These are phyloP conservation scores for Aspergillus leporis DNA, from an alignment of 495 filamentous ascomycete genomes.

Conservation along the genomic window DNA sequence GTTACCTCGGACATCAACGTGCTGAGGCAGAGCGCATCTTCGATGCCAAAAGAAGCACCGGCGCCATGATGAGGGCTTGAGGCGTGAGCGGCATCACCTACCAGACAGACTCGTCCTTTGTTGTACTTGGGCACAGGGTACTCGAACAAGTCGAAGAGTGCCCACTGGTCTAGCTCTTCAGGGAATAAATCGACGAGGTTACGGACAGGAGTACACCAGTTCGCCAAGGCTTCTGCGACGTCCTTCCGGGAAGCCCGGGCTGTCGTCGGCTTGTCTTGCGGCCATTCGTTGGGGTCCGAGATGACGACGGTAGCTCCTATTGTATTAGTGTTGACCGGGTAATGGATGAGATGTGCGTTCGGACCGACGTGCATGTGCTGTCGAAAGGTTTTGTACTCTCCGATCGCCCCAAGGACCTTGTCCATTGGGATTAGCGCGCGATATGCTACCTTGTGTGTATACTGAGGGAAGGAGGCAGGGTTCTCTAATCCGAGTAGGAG, in stretches of 20 bases:
- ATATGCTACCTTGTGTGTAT: conserved; percentile 50
- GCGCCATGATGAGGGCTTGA: conserved; percentile 48
- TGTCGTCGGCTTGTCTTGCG: conserved; percentile 18
- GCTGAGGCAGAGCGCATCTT: conserved; percentile 46
- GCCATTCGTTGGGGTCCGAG: conserved; percentile 37
- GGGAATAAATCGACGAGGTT: conserved; percentile 42
- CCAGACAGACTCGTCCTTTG: conserved; percentile 39
- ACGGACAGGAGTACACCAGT: conserved; percentile 36
- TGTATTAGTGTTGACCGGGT: conserved; percentile 35
- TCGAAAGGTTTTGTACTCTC: conserved; percentile 15
- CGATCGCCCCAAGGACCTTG: conserved; percentile 35
- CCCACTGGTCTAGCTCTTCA: conserved; percentile 52
- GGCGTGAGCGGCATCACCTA: conserved; percentile 50
- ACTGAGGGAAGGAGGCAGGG: conserved; percentile 39
- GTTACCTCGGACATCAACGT: conserved; percentile 24
- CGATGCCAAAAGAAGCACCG: conserved; percentile 53
- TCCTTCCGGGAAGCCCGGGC: conserved; percentile 22
- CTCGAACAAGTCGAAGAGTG: conserved; percentile 52
- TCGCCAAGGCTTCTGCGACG: conserved; percentile 23
- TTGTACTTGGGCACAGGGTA: conserved; percentile 42
- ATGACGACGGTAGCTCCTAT: conserved; percentile 48
- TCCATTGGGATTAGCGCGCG: conserved; percentile 53
- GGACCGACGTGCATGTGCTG: conserved; percentile 38
- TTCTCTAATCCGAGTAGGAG: conserved; percentile 43
- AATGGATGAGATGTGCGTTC: conserved; percentile 41